Conservation (phyloP, 2,329 filamentous ascomycete genomes). For the Pseudogymnoascus sp. region DNA sequence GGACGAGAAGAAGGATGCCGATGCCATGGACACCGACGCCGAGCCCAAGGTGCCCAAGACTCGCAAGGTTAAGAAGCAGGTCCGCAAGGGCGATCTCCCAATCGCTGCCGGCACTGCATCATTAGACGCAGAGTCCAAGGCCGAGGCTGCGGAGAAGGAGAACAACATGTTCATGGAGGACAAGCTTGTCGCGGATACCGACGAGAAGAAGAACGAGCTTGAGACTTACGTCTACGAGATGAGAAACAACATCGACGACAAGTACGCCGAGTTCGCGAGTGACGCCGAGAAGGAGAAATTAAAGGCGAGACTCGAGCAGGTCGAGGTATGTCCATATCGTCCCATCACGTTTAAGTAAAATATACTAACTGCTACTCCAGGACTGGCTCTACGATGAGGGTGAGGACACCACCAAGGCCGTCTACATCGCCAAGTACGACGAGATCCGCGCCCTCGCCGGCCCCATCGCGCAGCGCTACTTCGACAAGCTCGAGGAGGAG, state of each 20-base stretch:
- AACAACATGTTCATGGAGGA: slow-evolving; percentile 92
- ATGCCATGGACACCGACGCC: slow-evolving; percentile 79
- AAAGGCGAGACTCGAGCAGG: slow-evolving; percentile 70
- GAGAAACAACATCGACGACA: slow-evolving; percentile 87
- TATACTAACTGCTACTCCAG: slow-evolving; percentile 40
- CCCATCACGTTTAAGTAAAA: not conserved
- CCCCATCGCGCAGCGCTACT: slow-evolving; percentile 87
- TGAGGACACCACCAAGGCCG: slow-evolving; percentile 85
- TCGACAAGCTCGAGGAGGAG: slow-evolving; percentile 87
- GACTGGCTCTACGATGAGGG: slow-evolving; percentile 98
- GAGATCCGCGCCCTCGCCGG: slow-evolving; percentile 88
- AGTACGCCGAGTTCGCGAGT: slow-evolving; percentile 79
- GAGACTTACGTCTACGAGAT: slow-evolving; percentile 97
- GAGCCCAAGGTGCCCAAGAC: slow-evolving; percentile 67
- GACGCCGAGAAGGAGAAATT: slow-evolving; percentile 90
- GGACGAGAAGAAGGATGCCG: slow-evolving; percentile 54
- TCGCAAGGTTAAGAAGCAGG: slow-evolving; percentile 98
- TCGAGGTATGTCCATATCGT: slow-evolving; percentile 62
- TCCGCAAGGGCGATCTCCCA: slow-evolving; percentile 91
- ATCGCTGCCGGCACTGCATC: slow-evolving; percentile 76
- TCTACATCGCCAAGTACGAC: slow-evolving; percentile 92
- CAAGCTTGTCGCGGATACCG: slow-evolving; percentile 95
- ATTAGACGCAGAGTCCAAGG: slow-evolving; percentile 62
- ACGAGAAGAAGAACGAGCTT: slow-evolving; percentile 99
- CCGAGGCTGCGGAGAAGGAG: slow-evolving; percentile 71